Base-by-base conservation (phyloP, 768 basidiomycete species). In the Russula vinacea region DNA sequence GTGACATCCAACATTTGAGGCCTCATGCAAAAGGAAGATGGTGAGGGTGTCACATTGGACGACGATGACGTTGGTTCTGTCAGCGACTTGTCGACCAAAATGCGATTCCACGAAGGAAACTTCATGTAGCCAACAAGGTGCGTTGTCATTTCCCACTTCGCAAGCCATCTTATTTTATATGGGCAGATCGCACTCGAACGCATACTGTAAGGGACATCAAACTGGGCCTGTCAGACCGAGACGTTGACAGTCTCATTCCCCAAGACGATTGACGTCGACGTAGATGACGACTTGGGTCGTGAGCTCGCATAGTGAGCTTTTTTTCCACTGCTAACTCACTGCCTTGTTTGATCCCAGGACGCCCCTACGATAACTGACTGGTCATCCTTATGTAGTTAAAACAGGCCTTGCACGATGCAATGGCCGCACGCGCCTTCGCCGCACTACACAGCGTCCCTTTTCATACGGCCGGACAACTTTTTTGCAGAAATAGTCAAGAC, bases 251-350 rank as follows among this genome's bases (percentile, higher is more conserved):
- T 72, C 94, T 5, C 86, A 32, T 94, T 86, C 74, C 89, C 92
- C 5, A 76, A 89, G 62, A 80, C 81, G 22, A 87, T 92, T 60
- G 82, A 87, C 3, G 87, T 86, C 35, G 89, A 93, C 68, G 86
- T 93, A 29, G 75, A 90, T 58, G 90, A 95, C 74, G 97, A 99
- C 75, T 80, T 99, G 29, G 89, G 92, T 69, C 90, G 97, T 63
- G 97, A 99, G 76, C 84, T 98, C 49, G n/a, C n/a, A n/a, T n/a
- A n/a, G 91, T n/a, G n/a, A n/a, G n/a, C n/a, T n/a, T n/a, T n/a
- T 92, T n/a, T n/a, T n/a, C n/a, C n/a, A n/a, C n/a, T n/a, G 17
- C 98, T 99, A 37, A 35, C 33, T 47, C 44, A n/a, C n/a, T n/a
- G n/a, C n/a, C n/a, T n/a, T n/a, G n/a, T 53, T 33, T 32, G 16